Conservation (phyloP, 1,284 basidiomycete species). For the Sanghuangporus baumii region DNA sequence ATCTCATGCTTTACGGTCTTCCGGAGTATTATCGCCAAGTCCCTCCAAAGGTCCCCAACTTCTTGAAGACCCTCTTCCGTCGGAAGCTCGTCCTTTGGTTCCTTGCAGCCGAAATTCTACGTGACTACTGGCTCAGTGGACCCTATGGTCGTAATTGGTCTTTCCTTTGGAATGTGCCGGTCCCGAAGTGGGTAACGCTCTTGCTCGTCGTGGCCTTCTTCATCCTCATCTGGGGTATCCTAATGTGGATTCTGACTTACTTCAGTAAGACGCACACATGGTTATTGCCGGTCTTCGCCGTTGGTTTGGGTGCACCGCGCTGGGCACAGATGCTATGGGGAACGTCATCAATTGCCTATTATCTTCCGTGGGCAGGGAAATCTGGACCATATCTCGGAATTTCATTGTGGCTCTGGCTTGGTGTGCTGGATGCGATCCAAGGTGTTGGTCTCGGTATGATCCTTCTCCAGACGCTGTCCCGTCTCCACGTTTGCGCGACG, state of each 20-base stretch:
- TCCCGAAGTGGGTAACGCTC: conserved; percentile 79
- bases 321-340: conserved; percentile 95
- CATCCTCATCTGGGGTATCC: conserved; percentile 73
- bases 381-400: conserved; percentile 84
- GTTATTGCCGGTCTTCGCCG: conserved; percentile 89
- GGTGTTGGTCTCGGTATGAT: conserved; percentile 94
- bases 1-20: conserved; percentile 78
- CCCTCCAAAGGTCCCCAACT: conserved; percentile 89
- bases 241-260: conserved; percentile 72
- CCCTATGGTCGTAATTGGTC: conserved; percentile 90
- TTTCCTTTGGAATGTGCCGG: conserved; percentile 83
- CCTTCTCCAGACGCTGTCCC: conserved; percentile 85
- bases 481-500: conserved; percentile 88
- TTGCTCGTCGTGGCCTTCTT: conserved; percentile 82
- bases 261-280: conserved; percentile 92
- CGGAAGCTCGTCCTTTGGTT: conserved; percentile 91
- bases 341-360: conserved; percentile 80
- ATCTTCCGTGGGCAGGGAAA: conserved; percentile 85
- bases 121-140: conserved; percentile 93
- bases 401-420: conserved; percentile 89
- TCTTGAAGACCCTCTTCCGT: conserved; percentile 81
- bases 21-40: conserved; percentile 87
- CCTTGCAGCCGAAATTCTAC: conserved; percentile 81
- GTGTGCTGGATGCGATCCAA: conserved; percentile 87
- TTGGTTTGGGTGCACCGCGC: conserved; percentile 84